Evolutionary conservation across 1,284 basidiomycete species (phyloP).

Genomic region (Agaricales sp.): DNA sequence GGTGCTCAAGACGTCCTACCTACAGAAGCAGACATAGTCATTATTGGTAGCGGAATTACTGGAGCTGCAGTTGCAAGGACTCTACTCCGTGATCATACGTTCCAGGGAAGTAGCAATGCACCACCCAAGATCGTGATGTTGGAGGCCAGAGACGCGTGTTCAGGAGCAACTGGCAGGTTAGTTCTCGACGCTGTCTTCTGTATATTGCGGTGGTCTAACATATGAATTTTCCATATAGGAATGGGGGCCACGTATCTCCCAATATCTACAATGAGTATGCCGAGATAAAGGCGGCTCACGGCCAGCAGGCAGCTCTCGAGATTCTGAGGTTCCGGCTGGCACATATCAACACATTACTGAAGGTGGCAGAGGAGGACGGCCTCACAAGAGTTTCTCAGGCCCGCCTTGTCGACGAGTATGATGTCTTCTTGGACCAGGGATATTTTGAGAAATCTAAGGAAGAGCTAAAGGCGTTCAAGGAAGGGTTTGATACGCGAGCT

Average conservation of each 20-base stretch:
- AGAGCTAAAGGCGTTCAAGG: constrained; percentile 25
- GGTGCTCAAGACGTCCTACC: constrained; percentile 28
- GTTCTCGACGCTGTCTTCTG: constrained; percentile 8
- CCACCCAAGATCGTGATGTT: constrained; percentile 44
- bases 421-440: constrained; percentile 26
- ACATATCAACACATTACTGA: constrained; percentile 39
- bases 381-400: constrained; percentile 35
- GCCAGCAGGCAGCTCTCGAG: constrained; percentile 34
- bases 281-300: constrained; percentile 35
- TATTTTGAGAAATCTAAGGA: constrained; percentile 22
- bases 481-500: constrained; percentile 4
- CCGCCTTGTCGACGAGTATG: constrained; percentile 36
- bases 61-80: constrained; percentile 48
- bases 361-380: constrained; percentile 35
- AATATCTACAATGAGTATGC: constrained; percentile 50
- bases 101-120: constrained; percentile 11
- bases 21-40: constrained; percentile 45
- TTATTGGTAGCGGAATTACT: constrained; percentile 66
- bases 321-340: constrained; percentile 51
- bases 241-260: constrained; percentile 63
- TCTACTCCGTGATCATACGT: constrained; percentile 29
- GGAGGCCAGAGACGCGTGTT: constrained; percentile 59
- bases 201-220: background rate
- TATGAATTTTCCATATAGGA: constrained; percentile 30
- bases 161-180: constrained; percentile 61